Evolutionary conservation across 345 rosid genomes (phyloP).

Genomic region (Murraya paniculata): DNA sequence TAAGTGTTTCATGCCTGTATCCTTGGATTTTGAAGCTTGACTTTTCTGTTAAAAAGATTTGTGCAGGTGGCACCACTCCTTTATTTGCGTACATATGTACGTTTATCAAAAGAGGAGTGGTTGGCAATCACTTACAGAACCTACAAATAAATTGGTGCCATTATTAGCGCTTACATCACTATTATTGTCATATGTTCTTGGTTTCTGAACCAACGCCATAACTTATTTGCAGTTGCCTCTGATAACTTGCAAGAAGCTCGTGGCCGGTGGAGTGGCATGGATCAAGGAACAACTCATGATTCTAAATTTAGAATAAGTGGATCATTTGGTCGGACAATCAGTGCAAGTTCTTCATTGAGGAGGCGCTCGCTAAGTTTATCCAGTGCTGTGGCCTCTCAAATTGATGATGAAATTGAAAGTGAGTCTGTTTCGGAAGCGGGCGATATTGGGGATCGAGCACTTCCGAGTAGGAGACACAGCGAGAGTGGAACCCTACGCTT

Average conservation of each 20-base stretch:
- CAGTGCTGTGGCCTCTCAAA: constrained; percentile 22
- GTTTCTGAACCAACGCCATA: neutral
- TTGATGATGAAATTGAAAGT: constrained; percentile 48
- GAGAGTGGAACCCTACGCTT: constrained; percentile 42
- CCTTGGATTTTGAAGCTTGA: neutral
- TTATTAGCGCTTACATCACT: neutral
- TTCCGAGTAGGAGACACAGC: constrained; percentile 43
- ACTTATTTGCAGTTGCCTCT: neutral
- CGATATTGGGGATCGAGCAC: constrained; percentile 80
- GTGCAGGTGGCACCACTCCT: neutral
- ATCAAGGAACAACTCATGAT: constrained; percentile 15
- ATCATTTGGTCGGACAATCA: constrained; percentile 43
- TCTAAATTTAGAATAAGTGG: constrained; percentile 23
- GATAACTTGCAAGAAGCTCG: neutral
- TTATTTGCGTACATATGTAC: neutral
- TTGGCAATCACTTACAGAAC: neutral
- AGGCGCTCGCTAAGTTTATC: constrained; percentile 47
- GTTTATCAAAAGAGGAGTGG: neutral
- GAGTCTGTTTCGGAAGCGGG: constrained; percentile 86
- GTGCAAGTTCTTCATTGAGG: constrained; percentile 46
- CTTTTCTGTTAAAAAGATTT: neutral
- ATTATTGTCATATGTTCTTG: neutral
- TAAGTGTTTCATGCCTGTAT: neutral
- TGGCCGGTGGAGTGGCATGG: constrained; percentile 42
- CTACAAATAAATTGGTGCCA: neutral